Base-by-base conservation (phyloP, 1,139 yeast genomes). In the Magnusiomyces fungicola region DNA sequence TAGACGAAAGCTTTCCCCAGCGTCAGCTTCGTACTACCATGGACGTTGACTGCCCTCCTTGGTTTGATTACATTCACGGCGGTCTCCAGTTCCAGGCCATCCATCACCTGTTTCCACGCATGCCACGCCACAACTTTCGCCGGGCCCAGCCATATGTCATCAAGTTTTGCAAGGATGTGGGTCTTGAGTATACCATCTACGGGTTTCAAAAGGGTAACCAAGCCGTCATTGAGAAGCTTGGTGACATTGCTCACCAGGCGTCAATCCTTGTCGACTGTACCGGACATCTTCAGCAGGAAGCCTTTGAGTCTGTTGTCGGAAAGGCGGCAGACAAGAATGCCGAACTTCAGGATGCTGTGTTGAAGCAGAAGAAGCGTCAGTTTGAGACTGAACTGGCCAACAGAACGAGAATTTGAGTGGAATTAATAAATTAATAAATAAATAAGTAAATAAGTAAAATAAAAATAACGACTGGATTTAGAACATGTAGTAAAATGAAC, bases 31-130 rank as follows among this genome's bases (percentile, higher is more conserved):
- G 97, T 59, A 88, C 97, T 1, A 88, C 96, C 3, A 89, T 88
- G 96, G 97, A 88, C 63, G 96, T 88, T 18, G 94, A 84, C 60
- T 88, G 97, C 68, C 96, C 97, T 1, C 81, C 79, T 55, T 88
- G 96, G 96, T 72, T 88, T 46, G 97, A 88, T 65, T 88, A 80
- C 61, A 73, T 88, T 59, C 97, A 88, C 61, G 97, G 96, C 5
- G 97, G 97, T 0, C 75, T 88, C 47, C 97, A 88, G 65, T 88
- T 87, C 69, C 97, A 88, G 64, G 95, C 89, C 1, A 79, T 88
- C 47, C 97, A 88, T 64, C 97, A 88, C 64, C 71, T 88, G 57
- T 88, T 88, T 66, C 97, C 97, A 18, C 73, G 97, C 50, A 66
- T 88, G 61, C 97, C 97, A 18, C 75, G 96, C 53, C 96, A 88